A percentile compares a stretch with the other conserved stretches of the same genome.
Evolutionary conservation across 345 rosid genomes (phyloP).

Genomic region (Adansonia digitata): DNA sequence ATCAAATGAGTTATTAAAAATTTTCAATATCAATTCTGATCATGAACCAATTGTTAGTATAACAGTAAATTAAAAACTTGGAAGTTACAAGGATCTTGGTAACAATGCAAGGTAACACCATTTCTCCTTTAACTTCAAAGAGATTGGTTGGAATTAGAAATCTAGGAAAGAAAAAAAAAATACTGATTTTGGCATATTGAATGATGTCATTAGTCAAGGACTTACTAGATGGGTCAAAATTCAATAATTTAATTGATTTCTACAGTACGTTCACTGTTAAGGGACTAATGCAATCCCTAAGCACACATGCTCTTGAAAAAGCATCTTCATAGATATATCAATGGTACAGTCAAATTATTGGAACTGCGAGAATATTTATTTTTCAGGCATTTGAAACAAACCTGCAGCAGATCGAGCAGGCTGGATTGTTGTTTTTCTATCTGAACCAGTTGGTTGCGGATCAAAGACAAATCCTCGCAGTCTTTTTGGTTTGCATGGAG

Average conservation of each 20-base stretch:
- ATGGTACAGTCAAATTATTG: neutral
- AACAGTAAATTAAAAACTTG: neutral
- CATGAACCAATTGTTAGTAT: neutral
- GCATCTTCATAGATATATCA: neutral
- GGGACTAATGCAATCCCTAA: neutral
- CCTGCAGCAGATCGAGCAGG: slow-evolving; percentile 80
- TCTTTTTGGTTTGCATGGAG: slow-evolving; percentile 42
- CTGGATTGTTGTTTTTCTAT: slow-evolving; percentile 84
- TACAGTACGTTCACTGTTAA: neutral
- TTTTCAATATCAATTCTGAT: too few relatives aligned
- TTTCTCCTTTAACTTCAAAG: neutral
- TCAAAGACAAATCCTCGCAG: slow-evolving; percentile 54
- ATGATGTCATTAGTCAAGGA: neutral
- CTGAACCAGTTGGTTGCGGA: slow-evolving; percentile 68
- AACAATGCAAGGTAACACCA: neutral
- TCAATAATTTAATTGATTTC: neutral
- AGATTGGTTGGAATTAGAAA: neutral
- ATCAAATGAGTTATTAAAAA: too few relatives aligned
- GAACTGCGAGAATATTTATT: neutral
- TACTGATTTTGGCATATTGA: neutral
- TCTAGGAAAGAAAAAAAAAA: neutral
- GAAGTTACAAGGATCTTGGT: neutral
- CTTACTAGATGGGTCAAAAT: neutral
- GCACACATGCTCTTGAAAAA: neutral
- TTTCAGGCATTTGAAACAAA: slow-evolving; percentile 21